Evolutionary conservation across 176 grass and related monocot genomes (phyloP).

Genomic region (Lolium perenne): DNA sequence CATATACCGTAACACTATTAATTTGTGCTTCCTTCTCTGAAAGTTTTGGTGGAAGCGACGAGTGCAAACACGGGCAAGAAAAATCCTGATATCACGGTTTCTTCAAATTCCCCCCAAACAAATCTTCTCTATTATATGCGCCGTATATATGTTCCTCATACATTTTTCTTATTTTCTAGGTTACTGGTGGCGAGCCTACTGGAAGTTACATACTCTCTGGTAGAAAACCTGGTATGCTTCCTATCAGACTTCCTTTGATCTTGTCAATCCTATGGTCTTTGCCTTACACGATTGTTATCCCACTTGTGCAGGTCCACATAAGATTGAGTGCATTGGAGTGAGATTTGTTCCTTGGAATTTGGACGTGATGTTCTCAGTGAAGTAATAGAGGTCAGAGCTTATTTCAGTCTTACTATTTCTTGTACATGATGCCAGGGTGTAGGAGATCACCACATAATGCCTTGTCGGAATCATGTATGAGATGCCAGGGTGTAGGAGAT

Average conservation of each 20-base stretch:
- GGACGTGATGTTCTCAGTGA: slow-evolving; percentile 69
- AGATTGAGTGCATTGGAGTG: slow-evolving; percentile 90
- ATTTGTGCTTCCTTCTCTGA: too few species aligned
- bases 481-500: too few species aligned
- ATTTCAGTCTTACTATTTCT: not conserved
- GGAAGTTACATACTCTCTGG: slow-evolving; percentile 82
- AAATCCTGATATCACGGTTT: too few species aligned
- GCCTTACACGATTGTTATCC: slow-evolving; percentile 1
- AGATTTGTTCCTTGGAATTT: slow-evolving; percentile 88
- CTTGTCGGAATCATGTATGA: too few species aligned
- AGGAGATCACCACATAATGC: too few species aligned
- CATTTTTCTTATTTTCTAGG: slow-evolving; percentile 30
- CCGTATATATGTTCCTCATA: too few species aligned
- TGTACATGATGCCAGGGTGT: too few species aligned
- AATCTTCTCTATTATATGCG: too few species aligned
- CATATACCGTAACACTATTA: too few species aligned
- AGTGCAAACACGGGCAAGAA: too few species aligned
- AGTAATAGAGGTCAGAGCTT: slow-evolving; percentile 57
- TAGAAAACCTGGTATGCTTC: slow-evolving; percentile 80
- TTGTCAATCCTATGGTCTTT: slow-evolving; percentile 37
- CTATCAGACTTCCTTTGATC: not conserved
- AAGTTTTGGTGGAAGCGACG: too few species aligned
- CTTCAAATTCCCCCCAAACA: too few species aligned
- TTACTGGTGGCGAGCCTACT: slow-evolving; percentile 79
- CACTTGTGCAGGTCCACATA: slow-evolving; percentile 67